Evolutionary conservation across 495 filamentous ascomycete genomes (phyloP), one percentile per base, ranked within the genome.

Genomic region (Podospora conica): DNA sequence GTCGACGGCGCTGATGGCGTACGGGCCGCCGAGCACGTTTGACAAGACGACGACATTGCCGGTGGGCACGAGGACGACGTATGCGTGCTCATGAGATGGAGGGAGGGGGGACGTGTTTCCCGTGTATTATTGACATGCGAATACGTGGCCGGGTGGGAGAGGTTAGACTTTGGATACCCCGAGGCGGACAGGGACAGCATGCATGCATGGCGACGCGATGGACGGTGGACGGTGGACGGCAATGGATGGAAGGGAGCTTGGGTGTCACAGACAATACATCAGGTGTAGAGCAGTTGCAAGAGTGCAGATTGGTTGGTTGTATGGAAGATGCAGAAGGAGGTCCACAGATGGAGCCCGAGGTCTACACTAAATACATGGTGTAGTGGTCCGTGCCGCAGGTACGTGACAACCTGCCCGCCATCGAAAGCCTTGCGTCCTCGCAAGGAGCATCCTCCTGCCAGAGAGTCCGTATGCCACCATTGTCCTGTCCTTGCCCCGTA

Each of bases 31-130:
- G 20, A 70, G 22, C 0, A 22, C 54, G n/a, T 76, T 76, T 56
- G 69, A 63, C 4, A 72, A 68, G 25, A 76, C 74, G 3, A 68
- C 69, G 2, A 76, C 72, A 8, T 60, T 74, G 15, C 67, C 71
- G 1, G 65, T 76, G 10, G 74, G 74, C 18, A 61, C 66, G 7
- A 66, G 64, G n/a, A 76, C 74, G 12, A 64, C 70, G 2, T 76
- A 74, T 61, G 67, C 67, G 27, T 76, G 74, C n/a, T 28, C 9
- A 29, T 67, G 53, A 65, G 56, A 20, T 3, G 9, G 29, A 9
- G 28, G 9, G 29, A 25, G 18, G 53, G 11, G 40, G 23, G 9
- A 31, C 4, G 28, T 0, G 9, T 31, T 31, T 31, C 29, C 29
- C 29, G 29, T 31, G 18, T 48, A 2, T 25, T 22, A 31, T 33